phyloP scores from a whole-genome alignment of 179 eudicot species.

The Silene coronaria region DNA sequence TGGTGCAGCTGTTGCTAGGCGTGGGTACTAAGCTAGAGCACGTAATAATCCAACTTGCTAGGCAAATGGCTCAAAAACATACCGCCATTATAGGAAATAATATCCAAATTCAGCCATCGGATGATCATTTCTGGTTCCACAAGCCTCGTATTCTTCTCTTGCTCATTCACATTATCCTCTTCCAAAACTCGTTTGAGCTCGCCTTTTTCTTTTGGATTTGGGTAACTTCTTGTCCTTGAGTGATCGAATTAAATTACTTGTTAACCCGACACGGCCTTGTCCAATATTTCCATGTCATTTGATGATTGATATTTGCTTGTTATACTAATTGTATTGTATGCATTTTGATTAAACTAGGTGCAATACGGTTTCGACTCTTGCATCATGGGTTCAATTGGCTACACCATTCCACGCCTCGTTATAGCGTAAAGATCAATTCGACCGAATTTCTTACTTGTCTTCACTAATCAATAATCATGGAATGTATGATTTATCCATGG shows the following conservation, averaged over 20 bases:
- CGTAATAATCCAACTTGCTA: slow-evolving; percentile 58
- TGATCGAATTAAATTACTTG: not conserved
- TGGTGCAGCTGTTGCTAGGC: slow-evolving; percentile 37
- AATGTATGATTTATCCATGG: not conserved
- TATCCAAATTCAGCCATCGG: slow-evolving; percentile 52
- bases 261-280: no score
- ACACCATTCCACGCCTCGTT: slow-evolving; percentile 25
- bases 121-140: slow-evolving; percentile 56
- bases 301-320: not conserved
- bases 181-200: slow-evolving; percentile 34
- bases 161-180: slow-evolving; percentile 62
- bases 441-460: not conserved
- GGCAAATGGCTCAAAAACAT: slow-evolving; percentile 40
- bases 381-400: slow-evolving; percentile 30
- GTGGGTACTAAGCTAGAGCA: slow-evolving; percentile 64
- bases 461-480: not conserved
- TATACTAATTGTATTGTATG: no score
- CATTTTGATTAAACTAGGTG: slow-evolving; percentile 11
- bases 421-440: slow-evolving; percentile 20
- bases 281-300: no score
- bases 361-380: slow-evolving; percentile 35
- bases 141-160: slow-evolving; percentile 51
- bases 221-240: slow-evolving; percentile 6
- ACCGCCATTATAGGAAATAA: slow-evolving; percentile 40
- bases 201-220: slow-evolving; percentile 36